Base-by-base conservation (phyloP, 345 rosid genomes). In the Camelina sativa region DNA sequence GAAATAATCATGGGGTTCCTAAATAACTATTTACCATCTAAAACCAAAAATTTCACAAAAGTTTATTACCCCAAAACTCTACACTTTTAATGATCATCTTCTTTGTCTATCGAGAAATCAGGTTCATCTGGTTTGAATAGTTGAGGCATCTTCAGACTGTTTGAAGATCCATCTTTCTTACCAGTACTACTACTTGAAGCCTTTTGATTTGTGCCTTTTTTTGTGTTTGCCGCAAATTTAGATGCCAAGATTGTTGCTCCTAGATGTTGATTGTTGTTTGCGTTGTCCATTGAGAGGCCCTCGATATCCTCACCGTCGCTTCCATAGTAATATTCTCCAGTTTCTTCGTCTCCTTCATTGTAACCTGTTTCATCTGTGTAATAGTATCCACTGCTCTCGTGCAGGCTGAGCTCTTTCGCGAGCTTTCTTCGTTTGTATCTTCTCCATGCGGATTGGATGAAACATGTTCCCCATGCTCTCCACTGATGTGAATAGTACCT, bases 381-480 rank as follows among this genome's bases (percentile, higher is more conserved):
- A 66, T 79, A 83, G 68, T 77, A 73, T 57, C 66, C 80, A 20
- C 65, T 63, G 10, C 60, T 81, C 79, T 87, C 92, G 19, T 69
- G 81, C 17, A 53, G n/a, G 25, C 82, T 80, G 76, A 91, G 82
- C 59, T 87, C 89, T 82, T 79, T 88, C 3, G 86, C 86, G 23
- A 84, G 66, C 73, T 84, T 85, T 72, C 91, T 82, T 83, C 84
- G 87, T 30, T 69, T 85, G 70, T 61, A 75, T 72, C 90, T 88
- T 79, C 98, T 89, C 98, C 98, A 95, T 32, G 89, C 88, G 8
- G 92, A 78, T 79, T 95, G 96, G 34, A 92, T 79, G 75, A 87
- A 89, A 85, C 98, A 90, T 3, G 94, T 81, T 8, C 86, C 97
- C 98, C 99, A 92, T 28, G 96, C 86, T 74, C 97, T 62, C 98